Base-by-base conservation (phyloP, 1,284 basidiomycete species). In the Mycosarcoma maydis region DNA sequence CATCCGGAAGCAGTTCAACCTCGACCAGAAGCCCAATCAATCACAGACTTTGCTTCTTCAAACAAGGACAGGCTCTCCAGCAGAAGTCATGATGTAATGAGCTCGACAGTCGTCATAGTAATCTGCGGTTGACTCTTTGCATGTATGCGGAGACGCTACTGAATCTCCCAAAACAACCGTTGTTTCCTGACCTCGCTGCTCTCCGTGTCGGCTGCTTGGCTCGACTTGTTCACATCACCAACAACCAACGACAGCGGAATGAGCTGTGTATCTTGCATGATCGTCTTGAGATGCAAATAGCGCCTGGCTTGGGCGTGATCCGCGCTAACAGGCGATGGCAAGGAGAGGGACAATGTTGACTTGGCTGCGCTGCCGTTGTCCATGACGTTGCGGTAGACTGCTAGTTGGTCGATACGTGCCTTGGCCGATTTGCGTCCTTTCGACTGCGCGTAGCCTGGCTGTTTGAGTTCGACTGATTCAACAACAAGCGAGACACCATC, bases 401-500 rank as follows among this genome's bases (percentile, higher is more conserved):
- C 60, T 39, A 73, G 43, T 45, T 77, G 73, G 34, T 67, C 61
- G 13, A 77, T 71, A 13, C 75, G 55, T 11, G 41, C 44, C 49
- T 77, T 77, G 23, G 71, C 65, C 14, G 56, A 40, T 13, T 47
- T 59, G 24, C 70, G 66, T 1, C 75, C 72, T 5, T 59, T 54
- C 13, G 50, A 29, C 17, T 74, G 58, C 17, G 75, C 75, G 54
- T 75, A 77, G 20, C 73, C 65, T 10, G 66, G 66, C 43, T 59
- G 70, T 36, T 72, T 68, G 4, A 85, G 73, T 49, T 84, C 80
- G 4, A 86, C 84, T 6, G 73, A 73, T 61, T 87, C 85, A 9
- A 87, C 83, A 6, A 85, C 83, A 22, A 87, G 80, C 64, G 84
- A 85, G 6, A 84, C 83, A 3, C 86, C 86, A 62, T 87, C 86